Evolutionary conservation across 2,329 filamentous ascomycete species (phyloP), one percentile per base, ranked within the genome.

Genomic region (Fusarium nygamai): DNA sequence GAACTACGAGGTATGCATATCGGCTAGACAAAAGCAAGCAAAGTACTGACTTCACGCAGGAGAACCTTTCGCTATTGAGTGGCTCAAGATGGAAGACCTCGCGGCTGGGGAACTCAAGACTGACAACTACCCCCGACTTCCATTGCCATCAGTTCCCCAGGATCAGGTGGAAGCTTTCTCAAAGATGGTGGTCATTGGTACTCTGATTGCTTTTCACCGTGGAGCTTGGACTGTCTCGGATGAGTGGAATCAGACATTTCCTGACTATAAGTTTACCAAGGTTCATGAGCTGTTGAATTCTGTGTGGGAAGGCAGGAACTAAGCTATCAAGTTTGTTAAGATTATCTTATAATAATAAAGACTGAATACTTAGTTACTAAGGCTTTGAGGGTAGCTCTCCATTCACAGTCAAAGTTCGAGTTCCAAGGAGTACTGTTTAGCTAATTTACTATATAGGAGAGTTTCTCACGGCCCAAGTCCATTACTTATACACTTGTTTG

Each of bases 1-100:
- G 39, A 46, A 2, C 20, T 63, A 1, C 29, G 41, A 44, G 47
- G 66, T 63, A 33, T 29, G 48, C 0, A 8, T 3, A 5, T 6
- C 3, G 3, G 19, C 13, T 3, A 4, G 2, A 1, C 2, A 6
- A 8, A 0, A 3, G 0, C 6, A 27, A 2, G 0, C 1, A 8
- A 27, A 2, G 6, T 13, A 22, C 46, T 68, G 6, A 68, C 1
- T 5, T 24, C 0, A 4, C 1, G 0, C 2, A 68, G 65, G 41
- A 16, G 24, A 48, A 7, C 41, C 47, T 3, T 69, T 69, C 1
- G 3, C 16, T 7, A 56, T 48, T 2, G 64, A 69, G 24, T 69
- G 66, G 66, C 64, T 69, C 1, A 69, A 56, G 5, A 33, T 48
- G 48, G 47, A 69, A 14, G 66, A 69, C 1, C 36, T 69, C 1